phyloP scores from a whole-genome alignment of 139 green algal genomes.

The Nannochloris sp. region DNA sequence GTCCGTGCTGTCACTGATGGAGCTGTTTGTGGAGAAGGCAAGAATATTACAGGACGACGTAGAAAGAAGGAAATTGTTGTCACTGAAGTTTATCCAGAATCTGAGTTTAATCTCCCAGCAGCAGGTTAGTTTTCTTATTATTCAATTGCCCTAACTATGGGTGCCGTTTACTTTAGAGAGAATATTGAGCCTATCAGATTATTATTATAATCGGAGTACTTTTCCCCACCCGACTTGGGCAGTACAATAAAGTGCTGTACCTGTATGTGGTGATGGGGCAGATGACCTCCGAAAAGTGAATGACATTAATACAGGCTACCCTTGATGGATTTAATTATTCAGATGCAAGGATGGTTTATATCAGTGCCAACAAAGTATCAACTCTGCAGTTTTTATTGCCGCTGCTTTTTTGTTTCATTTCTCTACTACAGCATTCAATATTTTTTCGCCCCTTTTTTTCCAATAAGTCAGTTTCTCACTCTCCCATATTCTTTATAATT shows the following conservation, averaged over 20 bases:
- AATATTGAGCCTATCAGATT: neutral
- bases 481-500: too few relatives aligned
- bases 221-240: constrained; percentile 16
- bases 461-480: too few relatives aligned
- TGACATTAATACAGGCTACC: constrained; percentile 17
- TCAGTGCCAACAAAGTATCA: too few relatives aligned
- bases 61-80: constrained; percentile 29
- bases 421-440: too few relatives aligned
- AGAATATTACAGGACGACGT: too few relatives aligned
- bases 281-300: constrained; percentile 25
- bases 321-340: neutral
- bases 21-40: too few relatives aligned
- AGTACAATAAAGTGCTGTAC: neutral
- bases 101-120: constrained; percentile 56
- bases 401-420: neutral
- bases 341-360: neutral
- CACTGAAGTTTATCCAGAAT: constrained; percentile 65
- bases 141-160: neutral
- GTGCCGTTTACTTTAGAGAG: neutral
- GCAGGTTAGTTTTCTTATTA: constrained; percentile 18
- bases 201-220: constrained; percentile 15
- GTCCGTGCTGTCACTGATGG: constrained; percentile 28
- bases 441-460: too few relatives aligned
- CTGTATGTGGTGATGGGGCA: constrained; percentile 19
- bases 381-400: neutral